Base-by-base conservation (phyloP, 345 rosid genomes). In the Populus euphratica region DNA sequence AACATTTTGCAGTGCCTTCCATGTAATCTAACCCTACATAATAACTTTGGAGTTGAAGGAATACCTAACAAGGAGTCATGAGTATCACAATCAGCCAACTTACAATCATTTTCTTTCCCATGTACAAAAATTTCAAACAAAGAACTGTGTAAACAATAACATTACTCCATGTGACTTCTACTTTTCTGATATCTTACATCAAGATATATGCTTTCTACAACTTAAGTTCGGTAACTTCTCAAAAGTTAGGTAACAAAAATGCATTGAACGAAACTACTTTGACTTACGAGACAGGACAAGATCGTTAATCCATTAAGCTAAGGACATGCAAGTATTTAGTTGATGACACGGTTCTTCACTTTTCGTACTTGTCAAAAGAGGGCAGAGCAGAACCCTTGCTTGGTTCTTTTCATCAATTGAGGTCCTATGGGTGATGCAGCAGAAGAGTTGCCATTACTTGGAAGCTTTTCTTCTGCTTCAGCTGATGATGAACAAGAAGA, bases 371-470 rank as follows among this genome's bases (percentile, higher is more conserved):
- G 1, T 10, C 5, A 52, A 52, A 52, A 52, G 59, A 52, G 9
- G 59, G 23, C 23, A 52, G 18, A 6, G 18, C 50, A 2, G 50
- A 47, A 47, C 5, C 5, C 4, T 47, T 4, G 50, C 4, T 47
- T 14, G 50, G 50, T 47, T 47, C 50, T 47, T 4, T 47, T 14
- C 50, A 47, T 47, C 43, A 39, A 39, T 39, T 39, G 13, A 56
- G 23, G 9, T 56, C 63, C 63, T 56, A 75, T 80, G 80, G 82
- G 69, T 41, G 72, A 47, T 29, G 78, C 5, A 72, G 80, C 27
- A 61, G 84, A 76, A n/a, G 69, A 70, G 23, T 74, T 79, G 10
- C 83, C 86, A 25, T 65, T 86, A 14, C 76, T 83, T 11, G 43
- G 73, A 59, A 35, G 54, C 74, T 44, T 76, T 63, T 77, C 81